Evolutionary conservation across 371 early-diverging fungal species (phyloP), one percentile per base, ranked within the genome.

Genomic region (Mortierella sp.): DNA sequence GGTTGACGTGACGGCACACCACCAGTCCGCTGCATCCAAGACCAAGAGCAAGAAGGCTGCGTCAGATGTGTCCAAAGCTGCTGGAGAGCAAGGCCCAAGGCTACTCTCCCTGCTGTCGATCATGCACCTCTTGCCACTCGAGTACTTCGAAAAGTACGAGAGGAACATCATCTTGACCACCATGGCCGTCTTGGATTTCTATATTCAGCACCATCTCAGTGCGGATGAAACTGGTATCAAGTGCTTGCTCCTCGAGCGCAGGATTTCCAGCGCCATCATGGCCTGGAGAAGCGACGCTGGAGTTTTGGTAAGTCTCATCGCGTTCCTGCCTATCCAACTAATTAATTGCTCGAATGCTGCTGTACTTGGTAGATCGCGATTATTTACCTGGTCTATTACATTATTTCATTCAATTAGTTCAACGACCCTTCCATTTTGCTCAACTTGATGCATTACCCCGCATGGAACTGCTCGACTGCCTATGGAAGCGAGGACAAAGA

Each of bases 101-200:
- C 68, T 78, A 10, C 55, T 79, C 16, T 76, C 78, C 1, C 45
- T 81, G 66, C 40, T 81, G 47, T 81, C 79, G 31, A 74, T 81
- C 52, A 70, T 78, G 39, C 85, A 88, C 47, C 74, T 90, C 3
- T 87, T 91, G 68, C 91, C 91, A 1, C 82, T 85, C 61, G 91
- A 90, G 58, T 90, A 88, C 61, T 90, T 85, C 73, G 87, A 86
- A 64, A 89, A 87, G 73, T 74, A 73, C 22, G 86, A 91, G 34
- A 87, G 90, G 37, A 78, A 87, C 37, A 78, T 86, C 13, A 69
- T 85, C 13, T 44, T 91, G 40, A 71, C 79, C 43, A 67, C 89
- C 26, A 77, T 85, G 75, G 85, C 86, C 0, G 68, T 89, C 19
- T 40, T 88, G n/a, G 91, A 91, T 47, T 74, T 79, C 13, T 88